Base-by-base conservation (phyloP, 1,284 basidiomycete genomes). In the Rhizoctonia solani region DNA sequence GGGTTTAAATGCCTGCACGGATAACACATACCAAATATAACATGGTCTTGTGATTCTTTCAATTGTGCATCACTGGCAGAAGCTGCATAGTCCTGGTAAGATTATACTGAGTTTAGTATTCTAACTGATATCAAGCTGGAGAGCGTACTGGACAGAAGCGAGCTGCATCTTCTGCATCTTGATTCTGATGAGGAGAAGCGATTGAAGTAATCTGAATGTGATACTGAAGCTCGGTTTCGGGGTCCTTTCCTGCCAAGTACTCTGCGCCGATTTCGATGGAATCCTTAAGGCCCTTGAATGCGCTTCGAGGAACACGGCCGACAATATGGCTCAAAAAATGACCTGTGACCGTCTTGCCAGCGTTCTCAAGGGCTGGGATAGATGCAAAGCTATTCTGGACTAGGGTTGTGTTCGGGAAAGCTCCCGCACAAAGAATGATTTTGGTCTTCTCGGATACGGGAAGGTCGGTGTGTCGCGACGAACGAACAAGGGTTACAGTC, bases 401-500 rank as follows among this genome's bases (percentile, higher is more conserved):
- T 23, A 74, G 50, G 8, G 73, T 74, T 23, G 72, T 72, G 32
- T 67, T 66, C 29, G 74, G 74, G 25, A 74, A 66, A 14, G 72
- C 69, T 0, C 74, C 74, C 0, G 72, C 68, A n/a, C 69, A 69
- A 29, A 74, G 74, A 32, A 74, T 74, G 49, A 74, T 68, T 49
- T 74, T 74, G 25, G 53, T 49, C 23, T 21, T 19, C 27, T 56
- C 16, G n/a, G 34, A 49, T 25, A 56, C 53, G n/a, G 53, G 65
- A 16, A 67, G 65, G 21, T 47, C 39, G 11, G 41, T 46, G 30
- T 39, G 25, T 3, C 44, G 56, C 2, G 56, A 49, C 16, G 56
- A 49, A 5, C 44, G 56, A 13, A 59, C 23, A 21, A 37, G 32
- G 16, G 47, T 47, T 11, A 59, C 46, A 13, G 44, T 25, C 30